Evolutionary conservation across 73 alveolate species (phyloP).

Genomic region (Tetrahymena elliotti): DNA sequence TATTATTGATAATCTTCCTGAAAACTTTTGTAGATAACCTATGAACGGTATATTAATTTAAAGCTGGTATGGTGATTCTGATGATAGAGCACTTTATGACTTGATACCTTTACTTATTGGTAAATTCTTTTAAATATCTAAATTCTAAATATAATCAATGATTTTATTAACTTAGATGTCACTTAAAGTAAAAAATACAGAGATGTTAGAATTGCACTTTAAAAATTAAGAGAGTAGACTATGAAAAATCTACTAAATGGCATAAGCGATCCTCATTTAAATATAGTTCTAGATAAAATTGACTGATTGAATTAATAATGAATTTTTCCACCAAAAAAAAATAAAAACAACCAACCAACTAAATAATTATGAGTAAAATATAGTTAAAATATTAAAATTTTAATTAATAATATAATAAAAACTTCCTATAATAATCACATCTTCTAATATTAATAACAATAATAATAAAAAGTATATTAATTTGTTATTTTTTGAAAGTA

Average conservation of each 20-base stretch:
- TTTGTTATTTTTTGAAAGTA: neutral
- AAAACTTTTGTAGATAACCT: constrained; percentile 51
- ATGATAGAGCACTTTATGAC: constrained; percentile 53
- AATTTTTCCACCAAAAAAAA: neutral
- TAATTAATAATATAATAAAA: too few species aligned
- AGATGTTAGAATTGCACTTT: constrained; percentile 23
- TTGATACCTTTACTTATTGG: constrained; percentile 32
- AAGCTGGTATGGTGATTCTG: constrained; percentile 77
- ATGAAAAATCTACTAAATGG: constrained; percentile 8
- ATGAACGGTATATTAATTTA: constrained; percentile 57
- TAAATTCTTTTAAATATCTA: neutral
- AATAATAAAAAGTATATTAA: too few species aligned
- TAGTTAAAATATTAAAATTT: too few species aligned
- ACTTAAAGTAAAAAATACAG: neutral
- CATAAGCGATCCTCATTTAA: constrained; percentile 15
- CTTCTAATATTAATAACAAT: neutral
- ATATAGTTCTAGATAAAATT: neutral
- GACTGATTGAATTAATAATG: neutral
- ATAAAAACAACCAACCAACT: too few species aligned
- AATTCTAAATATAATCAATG: neutral
- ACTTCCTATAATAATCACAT: neutral
- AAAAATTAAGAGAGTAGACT: constrained; percentile 27
- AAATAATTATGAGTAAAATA: neutral
- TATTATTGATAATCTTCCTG: constrained; percentile 69
- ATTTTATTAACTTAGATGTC: neutral